These are phyloP conservation scores for Trametes cubensis DNA, from an alignment of 768 basidiomycete species.

Conservation along the genomic window DNA sequence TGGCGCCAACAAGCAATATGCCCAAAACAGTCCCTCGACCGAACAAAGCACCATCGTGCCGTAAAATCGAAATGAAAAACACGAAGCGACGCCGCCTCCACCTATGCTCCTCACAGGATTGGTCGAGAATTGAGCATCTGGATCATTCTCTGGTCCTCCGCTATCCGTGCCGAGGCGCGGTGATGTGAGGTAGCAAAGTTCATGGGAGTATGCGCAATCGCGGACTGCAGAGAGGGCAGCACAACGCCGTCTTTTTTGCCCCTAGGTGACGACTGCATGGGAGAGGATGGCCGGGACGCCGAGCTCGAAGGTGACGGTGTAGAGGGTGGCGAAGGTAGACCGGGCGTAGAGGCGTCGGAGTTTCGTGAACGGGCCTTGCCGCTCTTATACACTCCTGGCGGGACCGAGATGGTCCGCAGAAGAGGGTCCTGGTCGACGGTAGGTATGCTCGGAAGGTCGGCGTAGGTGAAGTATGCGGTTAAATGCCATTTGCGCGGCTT, in stretches of 20 bases:
- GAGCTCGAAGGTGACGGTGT: constrained; percentile 29
- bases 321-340: constrained; percentile 30
- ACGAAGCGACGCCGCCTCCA: not conserved
- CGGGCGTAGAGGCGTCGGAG: constrained; percentile 34
- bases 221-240: constrained; percentile 46
- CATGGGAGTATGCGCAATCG: constrained; percentile 37
- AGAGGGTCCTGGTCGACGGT: constrained; percentile 42
- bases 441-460: constrained; percentile 41
- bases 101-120: constrained; percentile 30
- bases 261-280: constrained; percentile 22
- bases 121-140: constrained; percentile 56
- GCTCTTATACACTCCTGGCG: constrained; percentile 43
- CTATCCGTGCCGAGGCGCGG: constrained; percentile 39
- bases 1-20: constrained; percentile 11
- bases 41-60: not conserved
- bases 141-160: constrained; percentile 65
- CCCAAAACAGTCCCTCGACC: constrained; percentile 3
- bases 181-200: constrained; percentile 33
- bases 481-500: constrained; percentile 68
- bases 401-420: constrained; percentile 40
- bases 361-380: constrained; percentile 44
- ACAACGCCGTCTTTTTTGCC: constrained; percentile 30
- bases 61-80: not conserved
- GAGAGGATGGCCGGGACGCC: constrained; percentile 23
- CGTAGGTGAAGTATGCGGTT: constrained; percentile 49